A percentile compares a stretch with the other conserved stretches of the same genome.
phyloP scores from a whole-genome alignment of 495 filamentous ascomycete species.

The Aspergillus ostianus region DNA sequence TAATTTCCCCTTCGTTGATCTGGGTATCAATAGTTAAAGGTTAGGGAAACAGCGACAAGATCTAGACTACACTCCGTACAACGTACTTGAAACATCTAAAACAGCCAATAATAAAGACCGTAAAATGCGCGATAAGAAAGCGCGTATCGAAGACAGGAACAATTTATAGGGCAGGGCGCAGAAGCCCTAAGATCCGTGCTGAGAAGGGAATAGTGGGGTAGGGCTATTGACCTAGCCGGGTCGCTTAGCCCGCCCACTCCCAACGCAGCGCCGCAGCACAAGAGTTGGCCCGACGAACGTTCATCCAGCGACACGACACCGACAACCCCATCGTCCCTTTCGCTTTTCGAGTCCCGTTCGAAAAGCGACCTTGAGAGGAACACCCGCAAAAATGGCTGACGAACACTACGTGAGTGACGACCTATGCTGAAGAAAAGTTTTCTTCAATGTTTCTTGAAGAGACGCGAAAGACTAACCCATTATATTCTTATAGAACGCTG shows the following conservation, averaged over 20 bases:
- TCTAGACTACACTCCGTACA: not conserved
- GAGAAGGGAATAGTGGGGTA: conserved; percentile 36
- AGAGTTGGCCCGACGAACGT: conserved; percentile 28
- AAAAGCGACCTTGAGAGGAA: conserved; percentile 51
- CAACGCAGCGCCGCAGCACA: conserved; percentile 42
- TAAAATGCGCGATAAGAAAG: not conserved
- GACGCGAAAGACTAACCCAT: conserved; percentile 35
- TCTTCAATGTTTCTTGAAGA: conserved; percentile 1
- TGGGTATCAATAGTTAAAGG: not conserved
- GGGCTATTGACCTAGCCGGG: conserved; percentile 41
- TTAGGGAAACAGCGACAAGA: no score
- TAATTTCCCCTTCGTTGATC: not conserved
- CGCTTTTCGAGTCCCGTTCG: conserved; percentile 53
- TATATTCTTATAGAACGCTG: conserved; percentile 66
- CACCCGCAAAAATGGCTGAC: conserved; percentile 85
- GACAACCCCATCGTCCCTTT: conserved; percentile 46
- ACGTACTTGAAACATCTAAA: not conserved
- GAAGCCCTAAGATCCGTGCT: conserved; percentile 18
- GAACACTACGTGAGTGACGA: conserved; percentile 74
- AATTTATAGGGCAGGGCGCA: conserved; percentile 8
- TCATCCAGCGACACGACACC: conserved; percentile 45
- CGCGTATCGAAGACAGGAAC: not conserved
- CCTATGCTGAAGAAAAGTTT: not conserved
- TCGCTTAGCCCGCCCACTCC: conserved; percentile 45
- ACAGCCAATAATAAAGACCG: not conserved